phyloP scores from a whole-genome alignment of 257 asterid species.

The Eustoma russellianum region DNA sequence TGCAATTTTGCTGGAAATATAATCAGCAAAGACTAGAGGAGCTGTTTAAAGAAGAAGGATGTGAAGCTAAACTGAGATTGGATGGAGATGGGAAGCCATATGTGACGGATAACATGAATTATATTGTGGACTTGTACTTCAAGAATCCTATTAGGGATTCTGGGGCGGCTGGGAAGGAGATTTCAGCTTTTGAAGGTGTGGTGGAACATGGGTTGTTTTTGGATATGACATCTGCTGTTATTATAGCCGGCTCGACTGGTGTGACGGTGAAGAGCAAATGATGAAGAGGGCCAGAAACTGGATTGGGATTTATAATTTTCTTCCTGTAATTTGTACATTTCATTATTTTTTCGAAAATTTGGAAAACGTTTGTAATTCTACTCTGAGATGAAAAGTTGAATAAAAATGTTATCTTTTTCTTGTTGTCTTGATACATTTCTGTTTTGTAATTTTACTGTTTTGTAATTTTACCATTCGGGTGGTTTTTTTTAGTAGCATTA shows the following conservation, averaged over 20 bases:
- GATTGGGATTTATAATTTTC: neutral
- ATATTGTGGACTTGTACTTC: constrained; percentile 86
- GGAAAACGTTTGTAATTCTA: constrained; percentile 1
- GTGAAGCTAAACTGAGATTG: constrained; percentile 65
- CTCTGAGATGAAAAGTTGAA: too few species aligned
- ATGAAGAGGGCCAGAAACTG: constrained; percentile 4
- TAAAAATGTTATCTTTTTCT: too few species aligned
- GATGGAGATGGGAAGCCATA: constrained; percentile 70
- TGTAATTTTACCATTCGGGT: too few species aligned
- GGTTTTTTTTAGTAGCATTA: too few species aligned
- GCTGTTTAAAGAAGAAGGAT: constrained; percentile 60
- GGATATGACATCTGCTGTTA: constrained; percentile 59
- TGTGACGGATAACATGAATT: constrained; percentile 75
- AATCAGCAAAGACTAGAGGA: constrained; percentile 56
- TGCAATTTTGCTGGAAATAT: constrained; percentile 81
- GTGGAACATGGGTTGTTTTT: constrained; percentile 67
- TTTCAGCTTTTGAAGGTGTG: constrained; percentile 62
- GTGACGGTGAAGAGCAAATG: constrained; percentile 54
- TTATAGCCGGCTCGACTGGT: constrained; percentile 66
- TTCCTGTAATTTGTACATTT: neutral
- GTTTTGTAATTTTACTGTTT: too few species aligned
- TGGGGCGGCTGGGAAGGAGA: constrained; percentile 59
- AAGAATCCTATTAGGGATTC: constrained; percentile 86
- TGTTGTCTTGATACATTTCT: too few species aligned
- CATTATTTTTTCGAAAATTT: too few species aligned